Percentiles rank a stretch among this genome's conserved stretches.
These are phyloP conservation scores for Boletellus sp. DNA, from an alignment of 768 basidiomycete species.

Conservation along the genomic window DNA sequence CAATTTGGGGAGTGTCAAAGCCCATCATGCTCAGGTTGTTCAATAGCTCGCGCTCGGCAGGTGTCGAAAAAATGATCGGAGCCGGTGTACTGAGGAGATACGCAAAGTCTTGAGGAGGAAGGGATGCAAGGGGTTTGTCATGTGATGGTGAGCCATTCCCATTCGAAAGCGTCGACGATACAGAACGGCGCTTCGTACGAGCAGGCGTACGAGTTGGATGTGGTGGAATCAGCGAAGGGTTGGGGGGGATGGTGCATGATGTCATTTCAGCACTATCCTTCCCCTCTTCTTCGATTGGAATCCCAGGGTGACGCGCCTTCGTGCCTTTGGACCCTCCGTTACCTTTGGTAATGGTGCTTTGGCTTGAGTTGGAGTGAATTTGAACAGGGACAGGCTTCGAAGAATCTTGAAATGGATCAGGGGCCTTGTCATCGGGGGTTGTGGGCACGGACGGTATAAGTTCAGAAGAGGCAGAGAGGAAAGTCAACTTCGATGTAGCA, in stretches of 20 bases:
- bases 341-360: conserved; percentile 55
- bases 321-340: conserved; percentile 26
- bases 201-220: conserved; percentile 84
- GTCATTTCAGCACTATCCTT: not conserved
- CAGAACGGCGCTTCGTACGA: conserved; percentile 91
- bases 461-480: conserved; percentile 53
- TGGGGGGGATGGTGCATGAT: conserved; percentile 23
- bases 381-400: conserved; percentile 19
- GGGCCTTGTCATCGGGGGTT: conserved; percentile 48
- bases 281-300: conserved; percentile 51
- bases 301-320: conserved; percentile 41
- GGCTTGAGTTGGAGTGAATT: conserved; percentile 53
- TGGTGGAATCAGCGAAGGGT: conserved; percentile 42
- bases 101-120: conserved; percentile 54
- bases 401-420: conserved; percentile 42
- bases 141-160: conserved; percentile 46
- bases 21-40: conserved; percentile 73
- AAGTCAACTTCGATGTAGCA: conserved; percentile 41
- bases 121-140: conserved; percentile 42
- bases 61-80: conserved; percentile 84
- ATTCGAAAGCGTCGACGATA: conserved; percentile 82
- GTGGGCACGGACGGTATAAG: conserved; percentile 48
- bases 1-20: conserved; percentile 91
- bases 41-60: conserved; percentile 75
- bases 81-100: conserved; percentile 60